Evolutionary conservation across 1,284 basidiomycete species (phyloP).

Genomic region (Cystobasidiaceae sp.): DNA sequence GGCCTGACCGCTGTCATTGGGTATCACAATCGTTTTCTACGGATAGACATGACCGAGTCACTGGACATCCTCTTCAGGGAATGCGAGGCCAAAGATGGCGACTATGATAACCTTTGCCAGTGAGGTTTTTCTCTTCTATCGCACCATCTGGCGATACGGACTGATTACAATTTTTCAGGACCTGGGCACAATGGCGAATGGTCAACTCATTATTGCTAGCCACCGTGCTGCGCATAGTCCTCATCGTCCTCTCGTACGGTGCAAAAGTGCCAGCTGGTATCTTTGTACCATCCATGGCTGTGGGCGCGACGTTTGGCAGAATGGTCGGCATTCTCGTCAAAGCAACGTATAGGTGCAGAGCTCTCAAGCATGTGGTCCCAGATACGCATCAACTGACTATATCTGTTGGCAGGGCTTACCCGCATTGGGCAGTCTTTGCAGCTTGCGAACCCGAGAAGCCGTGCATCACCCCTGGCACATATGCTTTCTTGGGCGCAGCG

Average conservation of each 20-base stretch:
- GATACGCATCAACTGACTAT: not conserved
- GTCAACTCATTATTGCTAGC: slow-evolving; percentile 87
- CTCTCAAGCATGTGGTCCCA: not conserved
- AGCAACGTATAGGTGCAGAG: slow-evolving; percentile 68
- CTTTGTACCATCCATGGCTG: slow-evolving; percentile 96
- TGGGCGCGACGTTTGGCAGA: slow-evolving; percentile 89
- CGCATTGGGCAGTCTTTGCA: slow-evolving; percentile 76
- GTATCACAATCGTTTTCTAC: slow-evolving; percentile 89
- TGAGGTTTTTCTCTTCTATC: too few species aligned
- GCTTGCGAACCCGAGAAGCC: slow-evolving; percentile 85
- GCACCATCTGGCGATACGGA: too few species aligned
- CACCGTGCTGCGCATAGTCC: slow-evolving; percentile 74
- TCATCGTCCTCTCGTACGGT: slow-evolving; percentile 91
- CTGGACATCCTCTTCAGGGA: slow-evolving; percentile 95
- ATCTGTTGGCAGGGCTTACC: slow-evolving; percentile 68
- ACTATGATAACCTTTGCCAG: slow-evolving; percentile 91
- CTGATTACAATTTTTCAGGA: too few species aligned
- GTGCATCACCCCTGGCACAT: slow-evolving; percentile 97
- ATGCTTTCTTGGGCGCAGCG: slow-evolving; percentile 89
- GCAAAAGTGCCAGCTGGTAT: slow-evolving; percentile 96
- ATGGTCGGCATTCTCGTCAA: slow-evolving; percentile 95
- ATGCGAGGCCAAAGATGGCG: slow-evolving; percentile 81
- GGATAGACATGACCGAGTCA: slow-evolving; percentile 97
- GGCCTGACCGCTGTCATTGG: slow-evolving; percentile 83
- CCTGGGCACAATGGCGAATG: slow-evolving; percentile 88